Base-by-base conservation (phyloP, 208 protist species). In the Trypanosoma mega region DNA sequence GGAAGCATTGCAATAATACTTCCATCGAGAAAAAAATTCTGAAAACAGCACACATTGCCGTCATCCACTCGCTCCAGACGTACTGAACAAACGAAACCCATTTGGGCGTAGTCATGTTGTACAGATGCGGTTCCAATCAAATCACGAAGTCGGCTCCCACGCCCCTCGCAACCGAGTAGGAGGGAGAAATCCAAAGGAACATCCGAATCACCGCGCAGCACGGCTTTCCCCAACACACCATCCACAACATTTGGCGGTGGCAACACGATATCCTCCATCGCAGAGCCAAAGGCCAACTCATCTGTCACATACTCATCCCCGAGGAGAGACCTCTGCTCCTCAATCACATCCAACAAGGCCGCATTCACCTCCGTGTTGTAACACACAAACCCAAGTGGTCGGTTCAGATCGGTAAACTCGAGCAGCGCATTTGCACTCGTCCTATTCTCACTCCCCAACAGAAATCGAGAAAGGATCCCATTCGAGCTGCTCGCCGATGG, bases 11-110 rank as follows among this genome's bases (percentile, higher is more conserved):
- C 89, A 52, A 95, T 87, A 52, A 95, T 86, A 57, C 70, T 82
- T 43, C 89, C 89, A 58, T 95, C 81, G 16, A 70, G 62, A 55
- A 91, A 92, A 68, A 95, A 95, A 60, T 95, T 95, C 50, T 95
- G 89, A 62, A 90, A 95, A 64, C 71, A 75, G 62, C 82, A 92
- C n/a, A 87, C 79, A 70, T 92, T 92, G 33, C 85, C 81, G 63
- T 95, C 85, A 43, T 64, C 67, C 0, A 68, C 26, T 50, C 78
- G 74, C 39, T 82, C 76, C 26, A 95, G 66, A 5, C 76, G 78
- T 2, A 90, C 89, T n/a, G 68, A 68, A 68, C 85, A 93, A 29
- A 95, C 89, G 53, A 83, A 95, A 2, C 72, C 89, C 9, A 72
- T 85, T 63, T 95, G 89, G 2, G 73, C 69, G 52, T 95, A 92